These are phyloP conservation scores for Boletus calvinii DNA, from an alignment of 1,284 basidiomycete genomes.

Conservation along the genomic window DNA sequence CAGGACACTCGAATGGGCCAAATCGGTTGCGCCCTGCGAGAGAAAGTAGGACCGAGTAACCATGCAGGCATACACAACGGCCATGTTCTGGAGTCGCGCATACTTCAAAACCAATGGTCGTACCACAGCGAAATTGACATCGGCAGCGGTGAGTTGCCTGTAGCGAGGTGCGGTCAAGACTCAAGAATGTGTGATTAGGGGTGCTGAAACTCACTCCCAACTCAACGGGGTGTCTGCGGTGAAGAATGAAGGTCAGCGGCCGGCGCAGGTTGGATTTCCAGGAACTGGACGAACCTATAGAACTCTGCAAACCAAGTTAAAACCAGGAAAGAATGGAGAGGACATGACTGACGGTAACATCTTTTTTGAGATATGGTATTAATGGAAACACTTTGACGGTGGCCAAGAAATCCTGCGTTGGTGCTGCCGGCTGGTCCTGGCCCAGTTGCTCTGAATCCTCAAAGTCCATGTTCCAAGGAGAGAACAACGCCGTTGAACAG, in stretches of 20 bases:
- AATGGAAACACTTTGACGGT: conserved; percentile 73
- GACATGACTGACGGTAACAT: conserved; percentile 55
- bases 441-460: conserved; percentile 39
- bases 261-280: not conserved
- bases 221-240: conserved; percentile 68
- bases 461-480: conserved; percentile 43
- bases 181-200: not conserved
- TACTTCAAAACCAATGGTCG: conserved; percentile 80
- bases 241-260: conserved; percentile 14
- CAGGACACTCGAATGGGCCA: conserved; percentile 76
- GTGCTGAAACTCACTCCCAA: conserved; percentile 66
- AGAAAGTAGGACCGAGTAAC: conserved; percentile 61
- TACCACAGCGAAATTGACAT: conserved; percentile 81
- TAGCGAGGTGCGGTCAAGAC: not conserved
- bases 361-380: conserved; percentile 66
- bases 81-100: conserved; percentile 70
- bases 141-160: conserved; percentile 77
- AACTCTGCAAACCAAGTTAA: conserved; percentile 20
- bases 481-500: conserved; percentile 14
- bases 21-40: conserved; percentile 42
- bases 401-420: conserved; percentile 54
- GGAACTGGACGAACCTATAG: conserved; percentile 26
- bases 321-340: not conserved
- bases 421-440: conserved; percentile 43
- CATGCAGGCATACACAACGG: conserved; percentile 72